Evolutionary conservation across 139 green algal species (phyloP).

Genomic region (Closterium sp.): DNA sequence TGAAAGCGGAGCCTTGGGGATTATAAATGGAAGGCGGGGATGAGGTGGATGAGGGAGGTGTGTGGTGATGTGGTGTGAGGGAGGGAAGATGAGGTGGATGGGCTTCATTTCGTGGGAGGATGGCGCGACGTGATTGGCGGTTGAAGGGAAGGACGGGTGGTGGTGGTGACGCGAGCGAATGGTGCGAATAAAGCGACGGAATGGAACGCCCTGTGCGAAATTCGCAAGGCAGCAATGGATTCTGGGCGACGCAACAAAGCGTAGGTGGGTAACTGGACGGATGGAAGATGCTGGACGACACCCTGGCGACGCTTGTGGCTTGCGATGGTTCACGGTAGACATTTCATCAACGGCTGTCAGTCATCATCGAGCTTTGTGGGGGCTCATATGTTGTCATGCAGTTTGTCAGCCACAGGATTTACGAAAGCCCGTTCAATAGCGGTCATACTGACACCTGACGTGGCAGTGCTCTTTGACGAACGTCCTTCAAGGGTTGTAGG

Average conservation of each 20-base stretch:
- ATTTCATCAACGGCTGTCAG: no score
- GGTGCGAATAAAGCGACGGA: neutral
- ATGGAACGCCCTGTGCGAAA: neutral
- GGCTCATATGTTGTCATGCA: no score
- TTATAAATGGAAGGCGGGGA: neutral
- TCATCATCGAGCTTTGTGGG: no score
- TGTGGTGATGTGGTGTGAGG: neutral
- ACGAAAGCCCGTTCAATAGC: neutral
- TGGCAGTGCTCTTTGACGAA: neutral
- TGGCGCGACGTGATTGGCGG: neutral
- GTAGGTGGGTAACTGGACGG: no score
- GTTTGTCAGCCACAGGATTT: neutral
- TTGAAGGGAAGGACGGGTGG: neutral
- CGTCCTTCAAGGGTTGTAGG: neutral
- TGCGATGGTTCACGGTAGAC: no score
- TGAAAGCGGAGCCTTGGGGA: neutral
- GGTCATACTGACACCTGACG: neutral
- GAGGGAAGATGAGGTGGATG: neutral
- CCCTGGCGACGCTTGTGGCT: no score
- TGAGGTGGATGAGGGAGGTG: neutral
- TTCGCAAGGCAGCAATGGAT: neutral
- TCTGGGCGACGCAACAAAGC: no score
- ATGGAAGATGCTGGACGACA: no score
- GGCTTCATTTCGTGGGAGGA: no score
- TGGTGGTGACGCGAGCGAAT: neutral